Percentiles rank a stretch among this genome's conserved stretches.
phyloP scores from a whole-genome alignment of 2,329 filamentous ascomycete genomes.

The Stagonosporopsis chrysanthemi region DNA sequence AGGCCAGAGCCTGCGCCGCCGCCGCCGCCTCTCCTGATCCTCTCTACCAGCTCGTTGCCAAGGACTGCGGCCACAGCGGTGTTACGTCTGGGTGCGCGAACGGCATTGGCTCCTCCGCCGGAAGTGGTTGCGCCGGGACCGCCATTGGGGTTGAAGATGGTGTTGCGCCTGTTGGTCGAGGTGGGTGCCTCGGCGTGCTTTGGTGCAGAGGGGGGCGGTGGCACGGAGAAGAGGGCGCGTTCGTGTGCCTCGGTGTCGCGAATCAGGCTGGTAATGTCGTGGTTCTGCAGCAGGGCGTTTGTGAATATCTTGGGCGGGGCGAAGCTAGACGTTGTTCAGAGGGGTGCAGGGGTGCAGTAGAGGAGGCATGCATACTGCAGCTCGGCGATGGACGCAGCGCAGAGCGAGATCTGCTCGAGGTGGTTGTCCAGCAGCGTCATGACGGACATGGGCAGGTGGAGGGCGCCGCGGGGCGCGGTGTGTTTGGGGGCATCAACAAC shows the following conservation, averaged over 20 bases:
- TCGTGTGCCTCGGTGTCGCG: slow-evolving; percentile 95
- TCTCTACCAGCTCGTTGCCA: slow-evolving; percentile 83
- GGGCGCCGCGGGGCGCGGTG: background rate
- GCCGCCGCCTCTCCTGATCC: slow-evolving; percentile 70
- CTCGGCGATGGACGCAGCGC: slow-evolving; percentile 57
- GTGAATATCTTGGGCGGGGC: slow-evolving; percentile 93
- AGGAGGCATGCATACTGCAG: slow-evolving; percentile 48
- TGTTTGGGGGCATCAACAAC: slow-evolving; percentile 17
- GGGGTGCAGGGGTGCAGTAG: background rate
- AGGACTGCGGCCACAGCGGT: slow-evolving; percentile 90
- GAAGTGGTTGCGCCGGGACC: slow-evolving; percentile 39
- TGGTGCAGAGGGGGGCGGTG: slow-evolving; percentile 66
- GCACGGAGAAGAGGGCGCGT: slow-evolving; percentile 91
- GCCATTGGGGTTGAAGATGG: slow-evolving; percentile 54
- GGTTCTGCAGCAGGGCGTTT: slow-evolving; percentile 84
- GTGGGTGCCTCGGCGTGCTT: slow-evolving; percentile 56
- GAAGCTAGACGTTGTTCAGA: slow-evolving; percentile 66
- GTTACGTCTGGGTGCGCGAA: slow-evolving; percentile 68
- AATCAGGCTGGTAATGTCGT: slow-evolving; percentile 94
- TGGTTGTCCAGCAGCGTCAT: slow-evolving; percentile 58
- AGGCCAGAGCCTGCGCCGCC: slow-evolving; percentile 60
- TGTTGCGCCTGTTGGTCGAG: slow-evolving; percentile 55
- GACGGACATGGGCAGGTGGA: slow-evolving; percentile 23
- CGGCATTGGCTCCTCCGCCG: slow-evolving; percentile 51
- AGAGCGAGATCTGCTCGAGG: slow-evolving; percentile 60